Conservation (phyloP, 1,284 basidiomycete genomes). For the Irpex sp. region DNA sequence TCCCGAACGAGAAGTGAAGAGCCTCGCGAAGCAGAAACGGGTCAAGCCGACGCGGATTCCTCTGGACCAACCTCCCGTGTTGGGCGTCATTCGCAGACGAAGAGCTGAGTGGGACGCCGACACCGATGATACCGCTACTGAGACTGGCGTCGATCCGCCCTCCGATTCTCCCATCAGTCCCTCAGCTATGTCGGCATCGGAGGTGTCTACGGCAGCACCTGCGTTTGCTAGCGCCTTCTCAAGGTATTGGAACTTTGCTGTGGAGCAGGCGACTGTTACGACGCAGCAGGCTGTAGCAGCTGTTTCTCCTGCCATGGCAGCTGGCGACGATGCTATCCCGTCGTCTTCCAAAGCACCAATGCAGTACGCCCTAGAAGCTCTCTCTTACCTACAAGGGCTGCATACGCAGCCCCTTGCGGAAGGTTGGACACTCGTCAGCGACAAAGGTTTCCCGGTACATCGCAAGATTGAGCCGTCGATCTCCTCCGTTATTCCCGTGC, state of each 20-base stretch:
- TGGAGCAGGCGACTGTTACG: slow-evolving; percentile 67
- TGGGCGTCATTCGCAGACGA: slow-evolving; percentile 66
- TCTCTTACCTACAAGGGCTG: slow-evolving; percentile 76
- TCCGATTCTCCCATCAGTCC: slow-evolving; percentile 18
- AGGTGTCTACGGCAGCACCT: slow-evolving; percentile 51
- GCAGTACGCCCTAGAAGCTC: slow-evolving; percentile 75
- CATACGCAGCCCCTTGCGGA: slow-evolving; percentile 60
- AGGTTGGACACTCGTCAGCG: slow-evolving; percentile 81
- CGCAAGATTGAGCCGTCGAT: slow-evolving; percentile 75
- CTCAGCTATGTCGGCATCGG: slow-evolving; percentile 3
- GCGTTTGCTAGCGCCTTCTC: slow-evolving; percentile 67
- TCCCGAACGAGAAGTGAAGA: slow-evolving; percentile 84
- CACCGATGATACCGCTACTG: slow-evolving; percentile 25
- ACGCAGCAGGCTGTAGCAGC: slow-evolving; percentile 73
- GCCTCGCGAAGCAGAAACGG: slow-evolving; percentile 81
- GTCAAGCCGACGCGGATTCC: slow-evolving; percentile 86
- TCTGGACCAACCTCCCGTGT: slow-evolving; percentile 86
- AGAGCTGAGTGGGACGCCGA: slow-evolving; percentile 59
- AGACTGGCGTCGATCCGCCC: slow-evolving; percentile 18
- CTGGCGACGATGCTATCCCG: slow-evolving; percentile 38
- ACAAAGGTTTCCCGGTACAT: slow-evolving; percentile 79
- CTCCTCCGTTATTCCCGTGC: slow-evolving; percentile 80
- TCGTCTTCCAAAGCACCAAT: slow-evolving; percentile 62
- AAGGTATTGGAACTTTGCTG: slow-evolving; percentile 69
- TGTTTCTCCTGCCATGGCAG: slow-evolving; percentile 52